phyloP scores from a whole-genome alignment of 768 basidiomycete genomes.

The Pulveroboletus ravenelii region DNA sequence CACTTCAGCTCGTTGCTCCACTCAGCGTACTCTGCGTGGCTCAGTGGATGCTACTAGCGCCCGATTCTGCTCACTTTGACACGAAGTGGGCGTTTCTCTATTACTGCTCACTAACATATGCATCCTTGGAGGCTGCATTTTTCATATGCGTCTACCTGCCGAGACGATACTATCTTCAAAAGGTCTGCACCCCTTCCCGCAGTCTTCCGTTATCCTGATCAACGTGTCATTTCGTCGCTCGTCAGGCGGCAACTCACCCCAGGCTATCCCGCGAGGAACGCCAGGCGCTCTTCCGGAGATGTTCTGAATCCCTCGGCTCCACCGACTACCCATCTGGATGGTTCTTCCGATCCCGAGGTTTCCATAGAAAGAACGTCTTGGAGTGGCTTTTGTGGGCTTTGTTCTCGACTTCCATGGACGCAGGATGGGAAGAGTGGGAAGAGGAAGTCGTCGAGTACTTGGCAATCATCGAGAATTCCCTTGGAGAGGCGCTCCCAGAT shows the following conservation, averaged over 20 bases:
- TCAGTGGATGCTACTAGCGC: conserved; percentile 14
- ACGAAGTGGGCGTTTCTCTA: conserved; percentile 4
- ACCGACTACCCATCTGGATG: conserved; percentile 43
- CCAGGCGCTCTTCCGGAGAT: conserved; percentile 45
- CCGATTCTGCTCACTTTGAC: neutral
- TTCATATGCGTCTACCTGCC: conserved; percentile 48
- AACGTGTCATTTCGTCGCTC: neutral
- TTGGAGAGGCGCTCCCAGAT: conserved; percentile 38
- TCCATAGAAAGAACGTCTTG: conserved; percentile 44
- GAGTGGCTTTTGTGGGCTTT: conserved; percentile 68
- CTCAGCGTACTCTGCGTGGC: conserved; percentile 39
- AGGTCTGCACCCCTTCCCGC: conserved; percentile 23
- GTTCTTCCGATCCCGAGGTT: conserved; percentile 38
- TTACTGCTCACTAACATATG: conserved; percentile 25
- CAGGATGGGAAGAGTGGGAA: conserved; percentile 35
- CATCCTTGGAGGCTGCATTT: conserved; percentile 45
- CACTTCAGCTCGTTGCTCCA: conserved; percentile 47
- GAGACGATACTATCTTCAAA: conserved; percentile 42
- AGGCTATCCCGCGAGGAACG: conserved; percentile 39
- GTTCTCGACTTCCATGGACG: conserved; percentile 40
- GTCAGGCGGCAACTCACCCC: conserved; percentile 37
- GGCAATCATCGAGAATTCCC: conserved; percentile 32
- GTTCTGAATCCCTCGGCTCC: conserved; percentile 25
- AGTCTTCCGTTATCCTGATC: neutral
- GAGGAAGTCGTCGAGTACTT: conserved; percentile 52